These are phyloP conservation scores for Trichoderma orchidacearum DNA, from an alignment of 495 filamentous ascomycete genomes.

Conservation along the genomic window DNA sequence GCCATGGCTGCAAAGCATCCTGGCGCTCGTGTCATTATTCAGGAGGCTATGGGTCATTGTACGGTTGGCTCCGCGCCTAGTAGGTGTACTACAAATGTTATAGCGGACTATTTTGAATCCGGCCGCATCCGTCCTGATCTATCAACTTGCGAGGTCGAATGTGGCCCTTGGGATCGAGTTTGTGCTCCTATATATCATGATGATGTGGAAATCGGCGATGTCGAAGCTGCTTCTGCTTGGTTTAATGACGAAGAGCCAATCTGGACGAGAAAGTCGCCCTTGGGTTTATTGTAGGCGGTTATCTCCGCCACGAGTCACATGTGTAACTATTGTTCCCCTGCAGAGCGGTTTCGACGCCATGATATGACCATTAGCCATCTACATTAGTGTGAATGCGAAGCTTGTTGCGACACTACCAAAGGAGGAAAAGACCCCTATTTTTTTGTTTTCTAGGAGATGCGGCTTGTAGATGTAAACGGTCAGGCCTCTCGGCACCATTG, in stretches of 20 bases:
- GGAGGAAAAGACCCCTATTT: too few relatives aligned
- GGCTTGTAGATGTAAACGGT: too few relatives aligned
- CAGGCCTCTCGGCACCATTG: too few relatives aligned
- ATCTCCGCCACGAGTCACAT: too few relatives aligned
- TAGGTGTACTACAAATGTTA: conserved; percentile 7
- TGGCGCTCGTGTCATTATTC: conserved; percentile 13
- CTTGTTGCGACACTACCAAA: too few relatives aligned
- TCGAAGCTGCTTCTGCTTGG: not conserved
- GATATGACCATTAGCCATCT: too few relatives aligned
- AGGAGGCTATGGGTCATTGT: conserved; percentile 15
- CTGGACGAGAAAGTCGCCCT: not conserved
- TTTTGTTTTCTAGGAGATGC: too few relatives aligned
- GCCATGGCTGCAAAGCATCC: conserved; percentile 11
- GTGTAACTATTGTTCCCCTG: not conserved
- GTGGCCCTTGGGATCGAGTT: not conserved
- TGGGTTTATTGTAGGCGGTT: not conserved
- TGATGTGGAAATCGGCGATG: not conserved
- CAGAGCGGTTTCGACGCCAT: not conserved
- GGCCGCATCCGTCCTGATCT: not conserved
- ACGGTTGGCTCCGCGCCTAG: conserved; percentile 9
- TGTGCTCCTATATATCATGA: not conserved
- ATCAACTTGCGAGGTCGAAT: not conserved
- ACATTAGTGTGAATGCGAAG: too few relatives aligned
- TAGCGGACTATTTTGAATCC: not conserved
- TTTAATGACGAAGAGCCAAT: not conserved